Conservation (phyloP, 257 asterid genomes). For the Anisodus tanguticus region DNA sequence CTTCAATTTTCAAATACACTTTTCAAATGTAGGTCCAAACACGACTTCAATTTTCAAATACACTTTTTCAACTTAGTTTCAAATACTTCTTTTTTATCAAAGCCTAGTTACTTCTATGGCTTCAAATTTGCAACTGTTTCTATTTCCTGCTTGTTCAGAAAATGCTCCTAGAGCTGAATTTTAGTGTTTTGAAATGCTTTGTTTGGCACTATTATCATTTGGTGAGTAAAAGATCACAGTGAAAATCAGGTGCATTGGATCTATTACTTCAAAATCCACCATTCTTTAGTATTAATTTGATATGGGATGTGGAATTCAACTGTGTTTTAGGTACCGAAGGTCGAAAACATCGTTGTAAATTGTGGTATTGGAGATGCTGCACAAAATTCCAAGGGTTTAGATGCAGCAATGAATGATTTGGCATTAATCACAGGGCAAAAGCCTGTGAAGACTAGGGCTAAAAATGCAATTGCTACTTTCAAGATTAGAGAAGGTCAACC, state of each 20-base stretch:
- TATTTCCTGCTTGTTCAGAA: too few species aligned
- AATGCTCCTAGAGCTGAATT: not conserved
- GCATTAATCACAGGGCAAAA: conserved; percentile 93
- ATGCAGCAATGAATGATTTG: conserved; percentile 88
- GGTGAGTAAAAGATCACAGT: too few species aligned
- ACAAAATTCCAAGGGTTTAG: conserved; percentile 95
- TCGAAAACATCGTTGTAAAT: conserved; percentile 87
- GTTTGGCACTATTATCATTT: not conserved
- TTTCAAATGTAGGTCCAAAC: too few species aligned
- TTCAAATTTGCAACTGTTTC: too few species aligned
- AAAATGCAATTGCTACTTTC: conserved; percentile 86
- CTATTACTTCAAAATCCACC: not conserved
- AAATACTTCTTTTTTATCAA: too few species aligned
- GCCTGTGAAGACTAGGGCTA: conserved; percentile 92
- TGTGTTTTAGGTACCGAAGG: conserved; percentile 74
- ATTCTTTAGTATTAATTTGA: not conserved
- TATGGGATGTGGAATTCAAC: not conserved
- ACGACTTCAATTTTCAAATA: too few species aligned
- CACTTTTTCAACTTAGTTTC: too few species aligned
- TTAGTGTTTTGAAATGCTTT: not conserved
- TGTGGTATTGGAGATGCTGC: conserved; percentile 99
- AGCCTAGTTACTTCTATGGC: too few species aligned
- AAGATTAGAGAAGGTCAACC: conserved; percentile 47
- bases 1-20: too few species aligned
- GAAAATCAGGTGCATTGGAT: not conserved